Percentiles rank a stretch among this genome's conserved stretches.
These are phyloP conservation scores for Graphilbum ipis-grandicollis DNA, from an alignment of 2,329 filamentous ascomycete species.

Conservation along the genomic window DNA sequence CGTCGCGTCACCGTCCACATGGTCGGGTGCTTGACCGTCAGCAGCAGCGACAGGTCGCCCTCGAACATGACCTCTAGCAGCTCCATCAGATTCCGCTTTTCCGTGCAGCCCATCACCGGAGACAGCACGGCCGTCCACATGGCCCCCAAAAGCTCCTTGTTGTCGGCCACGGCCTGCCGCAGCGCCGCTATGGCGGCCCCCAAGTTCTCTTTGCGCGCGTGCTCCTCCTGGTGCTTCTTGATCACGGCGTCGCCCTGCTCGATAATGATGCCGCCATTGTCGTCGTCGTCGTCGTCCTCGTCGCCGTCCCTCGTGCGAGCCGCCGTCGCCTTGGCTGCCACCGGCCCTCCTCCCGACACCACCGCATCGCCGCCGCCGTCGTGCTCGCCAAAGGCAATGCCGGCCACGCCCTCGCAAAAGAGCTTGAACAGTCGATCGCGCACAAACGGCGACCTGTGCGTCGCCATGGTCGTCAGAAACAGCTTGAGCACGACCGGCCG, in stretches of 20 bases:
- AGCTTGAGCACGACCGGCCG: constrained; percentile 37
- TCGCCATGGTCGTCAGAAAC: constrained; percentile 39
- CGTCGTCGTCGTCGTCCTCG: constrained; percentile 14
- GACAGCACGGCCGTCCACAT: constrained; percentile 34
- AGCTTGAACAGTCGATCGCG: constrained; percentile 41
- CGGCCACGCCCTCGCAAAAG: constrained; percentile 41
- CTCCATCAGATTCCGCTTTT: constrained; percentile 32
- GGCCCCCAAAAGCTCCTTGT: constrained; percentile 24
- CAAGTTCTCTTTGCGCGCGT: constrained; percentile 30
- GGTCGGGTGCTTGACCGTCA: constrained; percentile 28
- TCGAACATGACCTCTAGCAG: constrained; percentile 33
- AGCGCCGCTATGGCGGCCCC: constrained; percentile 29
- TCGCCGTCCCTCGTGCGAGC: constrained; percentile 9
- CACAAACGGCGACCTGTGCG: constrained; percentile 46
- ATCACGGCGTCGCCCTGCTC: constrained; percentile 25
- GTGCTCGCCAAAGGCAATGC: constrained; percentile 46
- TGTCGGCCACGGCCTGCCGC: constrained; percentile 25
- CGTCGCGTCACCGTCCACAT: constrained; percentile 22
- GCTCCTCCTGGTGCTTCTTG: constrained; percentile 24
- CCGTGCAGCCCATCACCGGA: constrained; percentile 24
- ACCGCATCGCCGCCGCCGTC: constrained; percentile 28
- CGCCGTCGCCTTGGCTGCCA: not conserved
- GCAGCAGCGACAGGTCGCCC: constrained; percentile 24
- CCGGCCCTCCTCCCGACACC: constrained; percentile 6
- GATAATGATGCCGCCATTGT: constrained; percentile 26